Evolutionary conservation across 352 stramenopile species (phyloP).

Genomic region (Phytophthora cajani): DNA sequence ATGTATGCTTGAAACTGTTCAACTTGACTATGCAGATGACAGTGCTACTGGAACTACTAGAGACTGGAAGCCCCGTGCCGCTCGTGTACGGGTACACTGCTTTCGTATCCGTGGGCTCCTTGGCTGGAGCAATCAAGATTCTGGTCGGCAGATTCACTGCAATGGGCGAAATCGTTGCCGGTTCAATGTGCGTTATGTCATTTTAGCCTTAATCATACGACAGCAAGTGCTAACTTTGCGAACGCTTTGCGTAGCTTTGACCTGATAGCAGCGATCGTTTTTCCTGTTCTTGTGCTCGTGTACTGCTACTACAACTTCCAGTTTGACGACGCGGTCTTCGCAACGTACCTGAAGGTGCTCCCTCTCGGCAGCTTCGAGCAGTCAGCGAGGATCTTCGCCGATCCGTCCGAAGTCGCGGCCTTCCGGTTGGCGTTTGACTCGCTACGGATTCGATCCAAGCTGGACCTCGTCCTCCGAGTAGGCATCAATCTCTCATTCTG

Average conservation of each 20-base stretch:
- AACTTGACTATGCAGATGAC: constrained; percentile 36
- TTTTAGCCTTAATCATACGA: not conserved
- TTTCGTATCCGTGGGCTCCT: constrained; percentile 26
- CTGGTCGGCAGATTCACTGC: constrained; percentile 19
- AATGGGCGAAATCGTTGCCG: constrained; percentile 31
- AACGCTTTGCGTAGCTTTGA: constrained; percentile 31
- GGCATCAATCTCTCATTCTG: constrained; percentile 39
- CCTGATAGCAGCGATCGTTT: constrained; percentile 34
- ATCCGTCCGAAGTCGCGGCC: constrained; percentile 33
- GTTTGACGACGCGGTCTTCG: constrained; percentile 32
- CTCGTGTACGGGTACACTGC: constrained; percentile 28
- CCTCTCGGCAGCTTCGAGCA: constrained; percentile 35
- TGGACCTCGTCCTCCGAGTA: constrained; percentile 34
- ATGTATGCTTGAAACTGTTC: constrained; percentile 26
- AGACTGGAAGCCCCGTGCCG: constrained; percentile 13
- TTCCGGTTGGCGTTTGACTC: constrained; percentile 38
- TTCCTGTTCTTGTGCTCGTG: constrained; percentile 29
- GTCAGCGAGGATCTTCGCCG: constrained; percentile 21
- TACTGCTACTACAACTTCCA: constrained; percentile 39
- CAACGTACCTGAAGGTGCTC: constrained; percentile 27
- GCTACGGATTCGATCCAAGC: constrained; percentile 29
- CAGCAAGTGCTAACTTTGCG: not conserved
- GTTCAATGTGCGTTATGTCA: constrained; percentile 24
- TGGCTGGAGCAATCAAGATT: constrained; percentile 33
- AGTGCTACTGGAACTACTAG: constrained; percentile 23